A percentile compares a stretch with the other conserved stretches of the same genome.
Conservation (phyloP, 1,284 basidiomycete genomes). For the Cryptococcus sp. region DNA sequence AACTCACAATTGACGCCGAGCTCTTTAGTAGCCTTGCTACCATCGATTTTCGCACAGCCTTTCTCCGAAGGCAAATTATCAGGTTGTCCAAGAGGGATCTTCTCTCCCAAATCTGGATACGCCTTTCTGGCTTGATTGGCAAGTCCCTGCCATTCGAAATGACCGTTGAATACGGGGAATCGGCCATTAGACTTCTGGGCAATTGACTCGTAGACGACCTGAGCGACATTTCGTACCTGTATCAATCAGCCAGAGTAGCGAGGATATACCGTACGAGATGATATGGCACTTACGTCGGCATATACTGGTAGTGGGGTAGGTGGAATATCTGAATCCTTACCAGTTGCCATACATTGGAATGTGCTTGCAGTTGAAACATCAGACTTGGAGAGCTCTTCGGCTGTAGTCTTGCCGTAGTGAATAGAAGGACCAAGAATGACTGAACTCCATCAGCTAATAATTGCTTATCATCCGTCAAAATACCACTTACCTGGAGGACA, state of each 20-base stretch:
- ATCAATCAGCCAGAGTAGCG: background rate
- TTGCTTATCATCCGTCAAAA: background rate
- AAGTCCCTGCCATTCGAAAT: conserved; percentile 16
- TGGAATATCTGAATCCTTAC: conserved; percentile 8
- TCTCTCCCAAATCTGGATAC: conserved; percentile 21
- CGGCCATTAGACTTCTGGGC: conserved; percentile 14
- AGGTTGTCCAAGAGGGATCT: conserved; percentile 15
- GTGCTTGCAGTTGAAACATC: conserved; percentile 16
- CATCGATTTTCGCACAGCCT: conserved; percentile 16
- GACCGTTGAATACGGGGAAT: conserved; percentile 11
- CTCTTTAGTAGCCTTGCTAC: conserved; percentile 22
- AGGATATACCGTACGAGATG: too few relatives aligned
- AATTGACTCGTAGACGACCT: conserved; percentile 20
- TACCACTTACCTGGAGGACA: conserved; percentile 16
- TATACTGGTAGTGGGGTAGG: conserved; percentile 5
- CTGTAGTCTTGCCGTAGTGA: conserved; percentile 6
- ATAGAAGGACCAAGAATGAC: conserved; percentile 26
- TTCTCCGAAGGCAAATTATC: conserved; percentile 8
- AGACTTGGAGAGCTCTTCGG: conserved; percentile 1
- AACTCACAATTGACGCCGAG: conserved; percentile 18
- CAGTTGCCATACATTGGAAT: conserved; percentile 6
- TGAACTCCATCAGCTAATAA: background rate
- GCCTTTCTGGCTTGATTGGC: conserved; percentile 16
- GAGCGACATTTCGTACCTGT: conserved; percentile 25
- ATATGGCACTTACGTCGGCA: conserved; percentile 11